These are phyloP conservation scores for Verticillium nonalfalfae DNA, from an alignment of 2,329 filamentous ascomycete genomes.

Conservation along the genomic window DNA sequence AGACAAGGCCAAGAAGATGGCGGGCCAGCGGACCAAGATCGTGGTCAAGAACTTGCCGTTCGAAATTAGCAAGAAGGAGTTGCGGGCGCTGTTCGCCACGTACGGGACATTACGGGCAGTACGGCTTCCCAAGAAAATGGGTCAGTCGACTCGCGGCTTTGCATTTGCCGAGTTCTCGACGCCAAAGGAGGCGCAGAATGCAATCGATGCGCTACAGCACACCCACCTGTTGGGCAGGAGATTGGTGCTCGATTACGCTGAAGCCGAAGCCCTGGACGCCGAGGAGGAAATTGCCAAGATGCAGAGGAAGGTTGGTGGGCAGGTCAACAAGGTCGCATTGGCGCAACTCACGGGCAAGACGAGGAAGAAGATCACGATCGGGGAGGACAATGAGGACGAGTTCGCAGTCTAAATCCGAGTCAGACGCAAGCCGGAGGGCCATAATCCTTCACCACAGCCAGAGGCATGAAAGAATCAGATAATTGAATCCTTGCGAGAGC, in stretches of 20 bases:
- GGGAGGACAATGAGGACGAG: slow-evolving; percentile 58
- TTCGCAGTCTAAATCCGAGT: slow-evolving; percentile 16
- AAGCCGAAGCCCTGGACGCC: slow-evolving; percentile 80
- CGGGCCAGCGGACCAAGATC: slow-evolving; percentile 78
- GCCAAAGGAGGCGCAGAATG: slow-evolving; percentile 80
- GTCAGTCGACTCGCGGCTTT: slow-evolving; percentile 82
- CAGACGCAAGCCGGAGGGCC: not conserved
- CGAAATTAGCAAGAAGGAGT: slow-evolving; percentile 87
- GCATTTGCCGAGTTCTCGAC: slow-evolving; percentile 96
- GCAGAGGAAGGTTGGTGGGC: slow-evolving; percentile 88
- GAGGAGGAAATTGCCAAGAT: slow-evolving; percentile 96
- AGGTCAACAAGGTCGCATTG: slow-evolving; percentile 84
- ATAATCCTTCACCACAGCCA: not conserved
- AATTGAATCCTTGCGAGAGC: not conserved
- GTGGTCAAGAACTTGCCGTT: slow-evolving; percentile 98
- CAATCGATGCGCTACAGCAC: slow-evolving; percentile 83
- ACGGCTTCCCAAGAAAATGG: slow-evolving; percentile 91
- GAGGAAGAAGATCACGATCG: slow-evolving; percentile 85
- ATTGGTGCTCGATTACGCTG: slow-evolving; percentile 86
- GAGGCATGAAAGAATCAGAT: not conserved
- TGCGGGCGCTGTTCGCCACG: slow-evolving; percentile 75
- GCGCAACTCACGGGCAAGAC: slow-evolving; percentile 80
- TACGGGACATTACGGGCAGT: slow-evolving; percentile 92
- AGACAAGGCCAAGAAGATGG: slow-evolving; percentile 75
- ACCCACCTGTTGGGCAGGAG: slow-evolving; percentile 89